phyloP scores from a whole-genome alignment of 2,329 filamentous ascomycete genomes.

The Pseudofabraea citricarpa region DNA sequence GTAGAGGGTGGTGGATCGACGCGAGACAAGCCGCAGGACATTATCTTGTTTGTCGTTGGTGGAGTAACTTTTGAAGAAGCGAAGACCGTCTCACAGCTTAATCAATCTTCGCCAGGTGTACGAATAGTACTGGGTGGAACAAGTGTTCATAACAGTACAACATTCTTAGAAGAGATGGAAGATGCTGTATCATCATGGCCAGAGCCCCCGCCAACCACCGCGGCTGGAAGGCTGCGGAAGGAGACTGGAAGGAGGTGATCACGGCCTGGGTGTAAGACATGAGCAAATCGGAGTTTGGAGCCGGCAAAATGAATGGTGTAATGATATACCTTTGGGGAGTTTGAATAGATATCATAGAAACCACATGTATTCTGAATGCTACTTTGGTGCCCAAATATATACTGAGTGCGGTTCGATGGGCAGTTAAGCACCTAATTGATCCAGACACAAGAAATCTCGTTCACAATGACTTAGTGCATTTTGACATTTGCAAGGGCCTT shows the following conservation, averaged over 20 bases:
- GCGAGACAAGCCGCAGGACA: conserved; percentile 92
- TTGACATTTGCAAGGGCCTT: no score
- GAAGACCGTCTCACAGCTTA: conserved; percentile 91
- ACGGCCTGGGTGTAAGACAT: no score
- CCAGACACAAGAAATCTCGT: no score
- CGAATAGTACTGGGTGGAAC: conserved; percentile 88
- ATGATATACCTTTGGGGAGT: no score
- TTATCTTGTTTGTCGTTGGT: conserved; percentile 90
- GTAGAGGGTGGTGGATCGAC: conserved; percentile 83
- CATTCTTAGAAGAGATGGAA: conserved; percentile 87
- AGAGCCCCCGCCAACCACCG: conserved; percentile 41
- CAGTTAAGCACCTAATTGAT: no score
- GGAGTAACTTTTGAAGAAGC: conserved; percentile 96
- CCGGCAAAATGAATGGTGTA: no score
- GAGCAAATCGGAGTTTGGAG: no score
- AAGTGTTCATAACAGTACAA: conserved; percentile 78
- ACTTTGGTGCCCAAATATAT: no score
- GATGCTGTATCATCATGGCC: conserved; percentile 87
- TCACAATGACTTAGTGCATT: no score
- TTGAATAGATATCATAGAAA: no score
- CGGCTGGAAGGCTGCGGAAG: conserved; percentile 27
- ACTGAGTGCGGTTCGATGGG: no score
- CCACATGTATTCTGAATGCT: no score
- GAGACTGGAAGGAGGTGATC: conserved; percentile 27
- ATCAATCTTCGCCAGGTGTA: conserved; percentile 83